Percentiles rank a stretch among this genome's conserved stretches.
These are phyloP conservation scores for Pseudopyricularia javanii DNA, from an alignment of 2,329 filamentous ascomycete species.

Conservation along the genomic window DNA sequence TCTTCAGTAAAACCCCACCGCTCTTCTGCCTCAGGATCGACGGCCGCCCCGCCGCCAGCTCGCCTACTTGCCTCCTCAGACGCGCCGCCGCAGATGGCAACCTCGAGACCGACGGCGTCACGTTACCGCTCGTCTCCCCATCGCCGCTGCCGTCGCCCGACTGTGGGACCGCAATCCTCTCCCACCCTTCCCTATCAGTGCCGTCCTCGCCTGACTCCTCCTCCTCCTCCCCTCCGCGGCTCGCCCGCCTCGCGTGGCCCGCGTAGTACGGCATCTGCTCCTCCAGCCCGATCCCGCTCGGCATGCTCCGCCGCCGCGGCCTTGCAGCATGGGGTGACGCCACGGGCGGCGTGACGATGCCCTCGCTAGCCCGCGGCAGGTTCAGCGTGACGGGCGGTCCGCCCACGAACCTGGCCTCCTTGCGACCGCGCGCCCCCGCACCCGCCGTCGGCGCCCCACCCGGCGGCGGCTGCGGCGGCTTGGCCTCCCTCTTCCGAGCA, in stretches of 20 bases:
- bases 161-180: conserved; percentile 5
- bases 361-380: conserved; percentile 1
- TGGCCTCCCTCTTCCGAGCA: neutral
- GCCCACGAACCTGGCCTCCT: conserved; percentile 10
- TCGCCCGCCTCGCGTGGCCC: neutral
- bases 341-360: neutral
- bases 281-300: neutral
- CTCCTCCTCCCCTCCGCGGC: neutral
- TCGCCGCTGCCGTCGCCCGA: neutral
- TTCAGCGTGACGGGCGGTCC: conserved; percentile 10
- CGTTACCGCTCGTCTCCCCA: conserved; percentile 12
- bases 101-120: neutral
- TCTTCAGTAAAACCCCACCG: conserved; percentile 1
- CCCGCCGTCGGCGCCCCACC: neutral
- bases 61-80: conserved; percentile 26
- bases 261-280: neutral
- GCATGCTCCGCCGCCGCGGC: neutral
- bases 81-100: conserved; percentile 23
- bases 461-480: neutral
- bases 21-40: conserved; percentile 5
- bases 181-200: conserved; percentile 20
- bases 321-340: neutral
- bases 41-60: conserved; percentile 27
- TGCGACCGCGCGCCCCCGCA: conserved; percentile 4
- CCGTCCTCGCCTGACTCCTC: conserved; percentile 3